Evolutionary conservation across 2,329 filamentous ascomycete genomes (phyloP), one percentile per base, ranked within the genome.

Genomic region (Trichoderma sp.): DNA sequence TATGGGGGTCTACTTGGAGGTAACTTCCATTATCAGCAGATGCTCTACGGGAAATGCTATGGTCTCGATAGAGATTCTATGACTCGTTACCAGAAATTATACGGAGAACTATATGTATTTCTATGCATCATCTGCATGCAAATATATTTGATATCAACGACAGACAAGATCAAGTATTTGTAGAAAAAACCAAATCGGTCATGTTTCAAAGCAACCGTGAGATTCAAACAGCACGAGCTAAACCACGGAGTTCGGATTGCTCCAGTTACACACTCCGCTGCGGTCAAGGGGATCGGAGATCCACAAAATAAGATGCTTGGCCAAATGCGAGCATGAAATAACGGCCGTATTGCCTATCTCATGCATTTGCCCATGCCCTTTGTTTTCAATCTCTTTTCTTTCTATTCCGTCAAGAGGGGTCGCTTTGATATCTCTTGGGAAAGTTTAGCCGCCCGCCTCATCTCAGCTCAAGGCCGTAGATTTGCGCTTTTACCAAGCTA

Each of bases 221-320:
- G 13, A 37, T 29, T 10, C 24, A 5, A 37, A 13, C 33, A 40
- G 10, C 16, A 40, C 24, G 63, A 67, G 35, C 55, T 59, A 47
- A 21, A 24, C 35, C 29, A 19, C 63, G 63, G 63, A 33, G 1
- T 67, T 67, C 63, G 63, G 63, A 37, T 37, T 67, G n/a, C 35
- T 27, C 27, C 19, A n/a, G n/a, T 19, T 27, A 58, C 24, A 57
- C 31, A 19, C 37, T 59, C 63, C 63, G 63, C 59, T 55, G 55
- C 55, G 29, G 40, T 59, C 58, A 35, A 11, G 37, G 40, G 40
- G 37, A 49, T 59, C 37, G 33, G 33, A 40, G 53, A 33, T 67
- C 55, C 63, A 67, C 55, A 49, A 37, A 52, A 29, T 35, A 29
- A 49, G 33, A 43, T 52, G 27, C 57, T 62, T 33, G 53, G 65